These are phyloP conservation scores for Abortiporus biennis DNA, from an alignment of 1,284 basidiomycete species.

Conservation along the genomic window DNA sequence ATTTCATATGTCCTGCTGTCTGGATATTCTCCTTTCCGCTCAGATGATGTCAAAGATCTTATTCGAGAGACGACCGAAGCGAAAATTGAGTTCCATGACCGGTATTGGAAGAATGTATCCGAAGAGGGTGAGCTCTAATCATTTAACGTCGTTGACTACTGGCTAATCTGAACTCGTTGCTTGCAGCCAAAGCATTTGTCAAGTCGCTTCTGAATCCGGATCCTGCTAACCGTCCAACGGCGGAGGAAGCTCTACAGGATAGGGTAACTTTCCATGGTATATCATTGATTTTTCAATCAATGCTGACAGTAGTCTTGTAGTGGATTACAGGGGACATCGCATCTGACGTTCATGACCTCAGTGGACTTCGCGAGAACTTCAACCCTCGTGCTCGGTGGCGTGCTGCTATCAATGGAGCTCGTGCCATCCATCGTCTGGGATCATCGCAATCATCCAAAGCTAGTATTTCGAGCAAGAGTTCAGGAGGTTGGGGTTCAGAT, in stretches of 20 bases:
- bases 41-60: constrained; percentile 73
- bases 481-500: constrained; percentile 19
- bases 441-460: constrained; percentile 17
- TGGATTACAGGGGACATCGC: constrained; percentile 65
- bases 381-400: constrained; percentile 66
- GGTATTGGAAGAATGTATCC: constrained; percentile 91
- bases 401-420: constrained; percentile 57
- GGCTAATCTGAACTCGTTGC: no score
- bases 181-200: constrained; percentile 82
- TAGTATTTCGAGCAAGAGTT: constrained; percentile 15
- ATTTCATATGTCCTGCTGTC: constrained; percentile 93
- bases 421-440: constrained; percentile 39
- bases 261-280: constrained; percentile 23
- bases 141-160: no score
- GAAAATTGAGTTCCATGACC: constrained; percentile 86
- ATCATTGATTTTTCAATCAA: constrained; percentile 2
- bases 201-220: constrained; percentile 69
- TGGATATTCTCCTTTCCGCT: constrained; percentile 91
- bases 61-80: constrained; percentile 80
- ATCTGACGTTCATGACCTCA: constrained; percentile 67
- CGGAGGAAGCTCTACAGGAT: constrained; percentile 63
- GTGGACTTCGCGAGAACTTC: constrained; percentile 75
- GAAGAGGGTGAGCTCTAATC: constrained; percentile 43
- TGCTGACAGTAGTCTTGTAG: constrained; percentile 23
- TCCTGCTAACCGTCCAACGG: constrained; percentile 68